phyloP scores from a whole-genome alignment of 2,329 filamentous ascomycete species.

The Calonectria montana region DNA sequence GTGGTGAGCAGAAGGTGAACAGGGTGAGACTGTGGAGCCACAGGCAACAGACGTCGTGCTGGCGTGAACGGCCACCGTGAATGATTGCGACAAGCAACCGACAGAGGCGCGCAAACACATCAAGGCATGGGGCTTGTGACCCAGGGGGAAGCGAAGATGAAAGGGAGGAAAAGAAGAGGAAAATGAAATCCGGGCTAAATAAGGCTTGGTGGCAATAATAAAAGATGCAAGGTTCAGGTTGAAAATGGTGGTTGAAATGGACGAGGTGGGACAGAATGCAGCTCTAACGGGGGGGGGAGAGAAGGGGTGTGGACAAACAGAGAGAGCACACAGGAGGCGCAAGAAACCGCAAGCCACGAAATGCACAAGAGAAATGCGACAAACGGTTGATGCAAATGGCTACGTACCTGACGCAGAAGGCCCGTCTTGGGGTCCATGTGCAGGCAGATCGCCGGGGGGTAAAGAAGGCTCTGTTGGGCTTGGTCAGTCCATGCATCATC shows the following conservation, averaged over 20 bases:
- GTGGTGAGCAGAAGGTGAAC: neutral
- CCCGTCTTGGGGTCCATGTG: constrained; percentile 7
- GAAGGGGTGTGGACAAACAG: neutral
- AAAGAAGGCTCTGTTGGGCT: constrained; percentile 18
- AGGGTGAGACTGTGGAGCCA: neutral
- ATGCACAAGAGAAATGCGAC: constrained; percentile 11
- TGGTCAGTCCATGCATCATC: constrained; percentile 8
- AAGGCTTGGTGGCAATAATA: neutral
- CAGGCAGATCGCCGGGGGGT: neutral
- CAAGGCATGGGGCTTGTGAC: too few species aligned
- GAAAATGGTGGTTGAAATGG: constrained; percentile 10
- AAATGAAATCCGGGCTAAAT: neutral
- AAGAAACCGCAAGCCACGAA: constrained; percentile 3
- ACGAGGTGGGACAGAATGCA: constrained; percentile 16
- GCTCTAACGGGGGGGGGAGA: neutral
- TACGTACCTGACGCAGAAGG: constrained; percentile 22
- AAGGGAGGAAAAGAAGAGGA: neutral
- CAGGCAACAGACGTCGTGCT: neutral
- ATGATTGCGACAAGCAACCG: neutral
- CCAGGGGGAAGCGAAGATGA: neutral
- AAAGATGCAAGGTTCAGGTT: constrained; percentile 12
- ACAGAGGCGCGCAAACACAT: neutral
- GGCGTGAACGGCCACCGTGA: constrained; percentile 8
- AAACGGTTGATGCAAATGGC: neutral
- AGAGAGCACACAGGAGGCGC: constrained; percentile 12